A percentile compares a stretch with the other conserved stretches of the same genome.
Evolutionary conservation across 495 filamentous ascomycete genomes (phyloP).

Genomic region (Talaromyces thailandensis): DNA sequence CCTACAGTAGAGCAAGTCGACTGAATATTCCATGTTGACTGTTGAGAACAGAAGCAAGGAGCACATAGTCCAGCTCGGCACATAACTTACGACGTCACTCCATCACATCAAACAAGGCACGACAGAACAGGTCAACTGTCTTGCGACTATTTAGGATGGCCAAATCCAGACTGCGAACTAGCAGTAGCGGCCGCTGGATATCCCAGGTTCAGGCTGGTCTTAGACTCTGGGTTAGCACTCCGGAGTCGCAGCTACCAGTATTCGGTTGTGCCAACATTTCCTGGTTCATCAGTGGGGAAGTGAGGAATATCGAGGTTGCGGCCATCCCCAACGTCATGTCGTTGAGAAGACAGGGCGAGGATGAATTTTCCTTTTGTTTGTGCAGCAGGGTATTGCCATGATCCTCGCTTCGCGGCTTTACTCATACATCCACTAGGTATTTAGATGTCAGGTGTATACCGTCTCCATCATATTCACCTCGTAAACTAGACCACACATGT

Average conservation of each 20-base stretch:
- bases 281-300: not conserved
- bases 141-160: not conserved
- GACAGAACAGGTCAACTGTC: not conserved
- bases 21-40: not conserved
- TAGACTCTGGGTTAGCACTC: not conserved
- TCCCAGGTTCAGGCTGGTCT: not conserved
- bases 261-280: not conserved
- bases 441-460: not conserved
- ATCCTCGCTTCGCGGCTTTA: not conserved
- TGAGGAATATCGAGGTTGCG: not conserved
- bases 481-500: not conserved
- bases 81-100: not conserved
- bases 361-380: not conserved
- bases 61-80: not conserved
- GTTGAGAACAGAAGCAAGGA: not conserved
- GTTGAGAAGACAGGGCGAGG: not conserved
- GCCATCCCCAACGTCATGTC: constrained; percentile 1
- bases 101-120: not conserved
- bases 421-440: not conserved
- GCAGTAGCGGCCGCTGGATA: not conserved
- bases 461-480: not conserved
- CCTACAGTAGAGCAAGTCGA: no score
- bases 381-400: not conserved
- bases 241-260: no score
- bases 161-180: not conserved